Evolutionary conservation across 2,329 filamentous ascomycete genomes (phyloP).

Genomic region (Lasiodiplodia sp.): DNA sequence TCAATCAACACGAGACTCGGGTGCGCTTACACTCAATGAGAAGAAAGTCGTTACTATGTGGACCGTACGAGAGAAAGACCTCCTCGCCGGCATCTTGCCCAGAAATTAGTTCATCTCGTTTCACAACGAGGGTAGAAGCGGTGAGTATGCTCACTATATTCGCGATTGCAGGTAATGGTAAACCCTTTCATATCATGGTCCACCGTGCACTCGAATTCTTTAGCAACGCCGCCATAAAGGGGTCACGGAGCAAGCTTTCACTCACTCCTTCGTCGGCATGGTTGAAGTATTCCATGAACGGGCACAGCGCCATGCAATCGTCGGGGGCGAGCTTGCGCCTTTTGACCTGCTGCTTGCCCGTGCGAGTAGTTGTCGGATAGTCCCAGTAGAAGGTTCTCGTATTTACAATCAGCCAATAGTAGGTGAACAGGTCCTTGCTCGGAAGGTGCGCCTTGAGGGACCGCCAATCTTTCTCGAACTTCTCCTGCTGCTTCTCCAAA

Average conservation of each 20-base stretch:
- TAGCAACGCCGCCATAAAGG: conserved; percentile 6
- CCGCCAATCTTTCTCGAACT: conserved; percentile 60
- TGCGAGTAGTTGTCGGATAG: conserved; percentile 44
- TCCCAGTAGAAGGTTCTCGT: conserved; percentile 68
- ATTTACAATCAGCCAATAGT: conserved; percentile 68
- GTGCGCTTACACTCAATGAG: conserved; percentile 65
- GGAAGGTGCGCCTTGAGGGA: conserved; percentile 54
- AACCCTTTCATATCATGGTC: conserved; percentile 61
- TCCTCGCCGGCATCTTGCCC: conserved; percentile 63
- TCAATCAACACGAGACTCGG: no score
- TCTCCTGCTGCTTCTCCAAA: conserved; percentile 62
- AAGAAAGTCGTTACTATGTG: conserved; percentile 75
- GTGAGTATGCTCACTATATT: conserved; percentile 56
- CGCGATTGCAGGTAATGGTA: conserved; percentile 59
- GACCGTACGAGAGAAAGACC: conserved; percentile 73
- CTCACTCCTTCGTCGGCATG: conserved; percentile 52
- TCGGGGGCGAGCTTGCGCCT: conserved; percentile 50
- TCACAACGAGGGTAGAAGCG: background rate
- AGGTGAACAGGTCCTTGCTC: conserved; percentile 53
- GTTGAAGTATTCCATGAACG: conserved; percentile 77
- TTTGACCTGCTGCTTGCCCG: conserved; percentile 52
- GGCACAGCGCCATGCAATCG: conserved; percentile 73
- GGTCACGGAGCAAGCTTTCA: conserved; percentile 27
- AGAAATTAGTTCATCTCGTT: background rate
- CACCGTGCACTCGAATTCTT: conserved; percentile 58